Evolutionary conservation across 163 green algal species (phyloP).

Genomic region (Volvox carteri): DNA sequence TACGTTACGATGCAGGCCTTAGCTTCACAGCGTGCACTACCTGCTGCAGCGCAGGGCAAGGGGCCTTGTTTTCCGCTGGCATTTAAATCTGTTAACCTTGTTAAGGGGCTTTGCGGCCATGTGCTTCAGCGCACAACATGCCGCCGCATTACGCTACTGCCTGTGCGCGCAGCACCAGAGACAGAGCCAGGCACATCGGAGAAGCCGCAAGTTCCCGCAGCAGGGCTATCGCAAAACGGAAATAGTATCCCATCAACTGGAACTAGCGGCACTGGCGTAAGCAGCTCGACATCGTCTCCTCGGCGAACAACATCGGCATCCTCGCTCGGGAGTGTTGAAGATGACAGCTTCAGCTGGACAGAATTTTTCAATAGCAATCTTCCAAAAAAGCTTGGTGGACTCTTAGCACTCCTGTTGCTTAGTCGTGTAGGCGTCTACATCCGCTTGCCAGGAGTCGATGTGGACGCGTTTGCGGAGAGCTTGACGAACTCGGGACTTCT

Average conservation of each 20-base stretch:
- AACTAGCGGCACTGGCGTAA: background rate
- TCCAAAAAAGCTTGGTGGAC: slow-evolving; percentile 83
- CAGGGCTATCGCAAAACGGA: slow-evolving; percentile 29
- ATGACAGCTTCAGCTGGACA: slow-evolving; percentile 72
- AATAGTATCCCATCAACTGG: background rate
- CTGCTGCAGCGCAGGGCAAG: background rate
- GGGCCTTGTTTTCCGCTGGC: slow-evolving; percentile 38
- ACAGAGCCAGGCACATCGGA: slow-evolving; percentile 34
- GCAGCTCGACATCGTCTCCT: background rate
- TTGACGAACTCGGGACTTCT: slow-evolving; percentile 87
- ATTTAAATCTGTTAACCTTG: slow-evolving; percentile 5
- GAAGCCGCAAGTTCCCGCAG: slow-evolving; percentile 32
- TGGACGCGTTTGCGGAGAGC: slow-evolving; percentile 86
- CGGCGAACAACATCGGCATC: slow-evolving; percentile 10
- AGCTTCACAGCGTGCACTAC: background rate
- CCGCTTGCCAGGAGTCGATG: slow-evolving; percentile 94
- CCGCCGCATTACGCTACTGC: slow-evolving; percentile 5
- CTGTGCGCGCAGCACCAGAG: slow-evolving; percentile 24
- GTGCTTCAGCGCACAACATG: background rate
- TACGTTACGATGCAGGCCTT: background rate
- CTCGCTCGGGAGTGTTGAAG: slow-evolving; percentile 54
- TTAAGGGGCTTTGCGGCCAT: background rate
- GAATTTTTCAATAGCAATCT: slow-evolving; percentile 85
- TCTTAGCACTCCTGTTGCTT: slow-evolving; percentile 90
- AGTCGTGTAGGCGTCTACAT: slow-evolving; percentile 95